phyloP scores from a whole-genome alignment of 148 eudicot genomes.

The Nyssa sinensis region DNA sequence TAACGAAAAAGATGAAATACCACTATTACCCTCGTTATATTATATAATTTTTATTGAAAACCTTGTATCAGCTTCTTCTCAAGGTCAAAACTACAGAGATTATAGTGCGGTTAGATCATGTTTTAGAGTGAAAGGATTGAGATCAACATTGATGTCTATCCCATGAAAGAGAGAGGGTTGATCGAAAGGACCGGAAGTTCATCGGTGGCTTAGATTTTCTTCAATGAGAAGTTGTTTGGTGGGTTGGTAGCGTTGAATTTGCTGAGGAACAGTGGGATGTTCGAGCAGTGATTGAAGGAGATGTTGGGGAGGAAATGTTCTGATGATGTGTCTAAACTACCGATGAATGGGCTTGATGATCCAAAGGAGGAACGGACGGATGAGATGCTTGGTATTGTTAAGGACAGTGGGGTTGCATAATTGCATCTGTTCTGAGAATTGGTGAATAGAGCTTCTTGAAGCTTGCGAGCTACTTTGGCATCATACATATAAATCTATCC shows the following conservation, averaged over 20 bases:
- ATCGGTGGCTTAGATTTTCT: slow-evolving; percentile 76
- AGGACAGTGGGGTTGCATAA: too few relatives aligned
- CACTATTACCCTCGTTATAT: too few relatives aligned
- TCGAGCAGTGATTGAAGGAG: slow-evolving; percentile 60
- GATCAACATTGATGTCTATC: slow-evolving; percentile 86
- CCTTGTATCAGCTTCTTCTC: slow-evolving; percentile 80
- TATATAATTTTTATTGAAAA: too few relatives aligned
- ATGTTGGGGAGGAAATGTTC: slow-evolving; percentile 67
- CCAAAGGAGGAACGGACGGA: slow-evolving; percentile 50
- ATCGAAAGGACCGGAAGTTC: slow-evolving; percentile 54
- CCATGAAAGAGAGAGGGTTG: slow-evolving; percentile 60
- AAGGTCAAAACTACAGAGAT: slow-evolving; percentile 83
- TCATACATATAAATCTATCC: too few relatives aligned
- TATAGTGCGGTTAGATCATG: slow-evolving; percentile 71
- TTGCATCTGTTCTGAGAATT: too few relatives aligned
- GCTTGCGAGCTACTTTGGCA: too few relatives aligned
- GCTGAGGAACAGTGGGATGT: slow-evolving; percentile 57
- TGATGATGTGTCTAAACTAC: slow-evolving; percentile 63
- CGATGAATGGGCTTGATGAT: slow-evolving; percentile 87
- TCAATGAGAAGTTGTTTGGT: slow-evolving; percentile 79
- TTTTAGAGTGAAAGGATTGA: slow-evolving; percentile 52
- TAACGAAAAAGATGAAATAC: too few relatives aligned
- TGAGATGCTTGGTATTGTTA: slow-evolving; percentile 58
- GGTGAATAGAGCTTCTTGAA: too few relatives aligned
- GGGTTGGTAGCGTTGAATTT: slow-evolving; percentile 82